These are phyloP conservation scores for Aspergillus cristatus DNA, from an alignment of 495 filamentous ascomycete species.

Conservation along the genomic window DNA sequence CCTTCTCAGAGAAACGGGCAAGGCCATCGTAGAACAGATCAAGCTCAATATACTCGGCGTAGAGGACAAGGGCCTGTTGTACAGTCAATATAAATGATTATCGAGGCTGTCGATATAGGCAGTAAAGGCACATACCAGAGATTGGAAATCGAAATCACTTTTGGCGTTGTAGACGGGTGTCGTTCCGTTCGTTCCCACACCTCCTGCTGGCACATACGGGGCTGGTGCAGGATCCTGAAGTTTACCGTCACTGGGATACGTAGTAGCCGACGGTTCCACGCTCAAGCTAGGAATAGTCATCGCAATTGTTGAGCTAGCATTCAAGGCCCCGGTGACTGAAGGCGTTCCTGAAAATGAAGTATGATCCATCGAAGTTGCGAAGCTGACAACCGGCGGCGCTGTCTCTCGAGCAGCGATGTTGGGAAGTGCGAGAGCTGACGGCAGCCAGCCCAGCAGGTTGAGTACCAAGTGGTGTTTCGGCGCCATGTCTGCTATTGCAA, in stretches of 20 bases:
- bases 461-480: conserved; percentile 6
- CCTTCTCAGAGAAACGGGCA: conserved; percentile 55
- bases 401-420: background rate
- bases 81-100: conserved; percentile 14
- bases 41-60: conserved; percentile 82
- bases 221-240: conserved; percentile 56
- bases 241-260: conserved; percentile 62
- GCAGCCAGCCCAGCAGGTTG: conserved; percentile 11
- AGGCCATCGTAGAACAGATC: conserved; percentile 81
- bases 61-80: conserved; percentile 49
- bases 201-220: conserved; percentile 67
- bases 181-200: conserved; percentile 70
- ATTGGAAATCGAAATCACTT: conserved; percentile 70
- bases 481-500: conserved; percentile 3
- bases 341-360: conserved; percentile 51
- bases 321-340: conserved; percentile 50
- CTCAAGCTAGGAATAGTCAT: conserved; percentile 39
- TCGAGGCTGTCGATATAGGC: background rate
- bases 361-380: conserved; percentile 23
- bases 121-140: conserved; percentile 31
- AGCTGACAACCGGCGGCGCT: conserved; percentile 9
- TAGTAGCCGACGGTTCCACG: conserved; percentile 38
- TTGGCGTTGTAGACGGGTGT: conserved; percentile 61
- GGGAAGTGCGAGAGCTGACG: conserved; percentile 3
- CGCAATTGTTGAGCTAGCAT: conserved; percentile 34